These are phyloP conservation scores for Cyamopsis tetragonoloba DNA, from an alignment of 306 rosid species.

Conservation along the genomic window DNA sequence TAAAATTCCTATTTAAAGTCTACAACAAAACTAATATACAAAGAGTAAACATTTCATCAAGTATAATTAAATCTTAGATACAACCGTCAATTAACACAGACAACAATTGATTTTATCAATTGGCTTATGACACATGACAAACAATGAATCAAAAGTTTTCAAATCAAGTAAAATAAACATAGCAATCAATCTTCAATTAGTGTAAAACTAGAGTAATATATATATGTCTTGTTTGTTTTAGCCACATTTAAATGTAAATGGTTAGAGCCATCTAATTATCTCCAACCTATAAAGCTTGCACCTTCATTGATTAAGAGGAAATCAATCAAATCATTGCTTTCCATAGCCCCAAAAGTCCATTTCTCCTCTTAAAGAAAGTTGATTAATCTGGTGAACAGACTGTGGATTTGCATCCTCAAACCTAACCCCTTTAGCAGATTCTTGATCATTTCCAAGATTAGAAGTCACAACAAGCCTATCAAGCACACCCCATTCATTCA, in stretches of 20 bases:
- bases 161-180: constrained; percentile 12
- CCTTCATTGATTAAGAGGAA: neutral
- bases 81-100: neutral
- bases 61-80: neutral
- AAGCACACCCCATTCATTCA: constrained; percentile 72
- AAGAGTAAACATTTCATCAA: neutral
- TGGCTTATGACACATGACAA: neutral
- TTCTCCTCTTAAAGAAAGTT: constrained; percentile 70
- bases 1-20: too few relatives aligned
- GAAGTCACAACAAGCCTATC: constrained; percentile 69
- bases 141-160: constrained; percentile 4
- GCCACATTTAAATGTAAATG: constrained; percentile 23
- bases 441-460: constrained; percentile 61
- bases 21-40: neutral
- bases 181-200: constrained; percentile 17
- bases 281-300: constrained; percentile 9
- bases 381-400: constrained; percentile 50
- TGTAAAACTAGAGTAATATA: neutral
- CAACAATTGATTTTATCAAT: neutral
- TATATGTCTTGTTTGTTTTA: neutral
- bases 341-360: constrained; percentile 88
- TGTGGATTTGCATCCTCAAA: constrained; percentile 46
- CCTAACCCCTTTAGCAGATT: constrained; percentile 49
- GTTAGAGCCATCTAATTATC: constrained; percentile 14
- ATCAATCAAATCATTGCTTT: constrained; percentile 49